A percentile compares a stretch with the other conserved stretches of the same genome.
Conservation (phyloP, 208 protist genomes). For the Endotrypanum monterogeii region DNA sequence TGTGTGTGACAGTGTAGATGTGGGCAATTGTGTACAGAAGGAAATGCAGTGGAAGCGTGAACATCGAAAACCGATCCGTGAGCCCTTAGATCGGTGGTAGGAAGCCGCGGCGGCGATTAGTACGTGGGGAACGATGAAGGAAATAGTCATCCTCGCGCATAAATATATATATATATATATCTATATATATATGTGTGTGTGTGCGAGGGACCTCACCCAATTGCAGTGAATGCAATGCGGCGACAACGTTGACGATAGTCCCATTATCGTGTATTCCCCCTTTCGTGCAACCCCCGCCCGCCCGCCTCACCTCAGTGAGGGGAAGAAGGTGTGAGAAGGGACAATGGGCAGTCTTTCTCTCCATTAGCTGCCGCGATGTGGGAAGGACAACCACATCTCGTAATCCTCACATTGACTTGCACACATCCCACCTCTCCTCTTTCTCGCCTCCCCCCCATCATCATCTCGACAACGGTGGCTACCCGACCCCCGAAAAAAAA, state of each 20-base stretch:
- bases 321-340: background rate
- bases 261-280: background rate
- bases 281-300: background rate
- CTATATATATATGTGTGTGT: too few relatives aligned
- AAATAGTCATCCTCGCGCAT: background rate
- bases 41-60: background rate
- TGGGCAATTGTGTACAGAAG: background rate
- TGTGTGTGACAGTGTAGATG: background rate
- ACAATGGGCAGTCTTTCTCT: background rate
- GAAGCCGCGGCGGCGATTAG: background rate
- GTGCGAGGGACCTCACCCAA: too few relatives aligned
- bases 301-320: background rate
- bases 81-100: background rate
- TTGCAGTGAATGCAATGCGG: background rate
- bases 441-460: background rate
- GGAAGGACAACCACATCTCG: background rate
- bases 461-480: background rate
- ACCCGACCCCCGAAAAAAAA: too few relatives aligned
- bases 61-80: background rate
- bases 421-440: background rate
- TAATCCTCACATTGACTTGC: background rate
- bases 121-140: background rate
- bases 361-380: background rate
- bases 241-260: too few relatives aligned
- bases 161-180: too few relatives aligned